phyloP scores from a whole-genome alignment of 2,329 filamentous ascomycete genomes.

The Chalaropsis ovoidea region DNA sequence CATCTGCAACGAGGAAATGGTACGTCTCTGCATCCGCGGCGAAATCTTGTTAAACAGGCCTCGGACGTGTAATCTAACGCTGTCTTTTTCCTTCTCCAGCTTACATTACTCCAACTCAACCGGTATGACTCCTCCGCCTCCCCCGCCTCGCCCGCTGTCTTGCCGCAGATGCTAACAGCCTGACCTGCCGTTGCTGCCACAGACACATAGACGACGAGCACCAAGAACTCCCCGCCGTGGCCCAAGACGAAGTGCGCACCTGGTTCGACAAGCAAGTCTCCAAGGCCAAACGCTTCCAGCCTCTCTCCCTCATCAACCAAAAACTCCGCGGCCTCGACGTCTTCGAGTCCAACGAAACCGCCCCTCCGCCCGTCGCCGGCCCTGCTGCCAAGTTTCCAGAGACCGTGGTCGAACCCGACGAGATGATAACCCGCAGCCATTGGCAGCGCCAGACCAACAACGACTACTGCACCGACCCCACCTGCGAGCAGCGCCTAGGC shows the following conservation, averaged over 20 bases:
- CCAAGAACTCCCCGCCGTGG: conserved; percentile 75
- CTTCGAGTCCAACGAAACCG: conserved; percentile 80
- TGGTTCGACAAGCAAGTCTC: conserved; percentile 94
- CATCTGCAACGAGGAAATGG: conserved; percentile 99
- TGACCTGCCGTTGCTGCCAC: conserved; percentile 1
- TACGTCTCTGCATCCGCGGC: conserved; percentile 35
- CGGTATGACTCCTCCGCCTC: conserved; percentile 37
- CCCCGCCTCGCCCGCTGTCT: conserved; percentile 17
- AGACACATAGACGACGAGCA: conserved; percentile 73
- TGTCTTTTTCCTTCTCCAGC: conserved; percentile 39
- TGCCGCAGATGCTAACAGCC: not conserved
- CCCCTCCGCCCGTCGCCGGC: conserved; percentile 33
- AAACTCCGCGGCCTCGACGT: conserved; percentile 87
- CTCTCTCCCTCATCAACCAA: conserved; percentile 81
- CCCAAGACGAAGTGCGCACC: conserved; percentile 89
- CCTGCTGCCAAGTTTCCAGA: conserved; percentile 35
- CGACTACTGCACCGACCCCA: conserved; percentile 77
- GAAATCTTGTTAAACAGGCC: conserved; percentile 22
- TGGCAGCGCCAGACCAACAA: conserved; percentile 71
- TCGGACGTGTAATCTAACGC: conserved; percentile 10
- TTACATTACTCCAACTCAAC: conserved; percentile 88
- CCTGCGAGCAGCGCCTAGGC: conserved; percentile 70
- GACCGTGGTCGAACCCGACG: conserved; percentile 62
- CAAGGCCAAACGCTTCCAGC: conserved; percentile 88
- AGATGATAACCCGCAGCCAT: conserved; percentile 75